These are phyloP conservation scores for Tetrahymena elliotti DNA, from an alignment of 73 alveolate species.

Conservation along the genomic window DNA sequence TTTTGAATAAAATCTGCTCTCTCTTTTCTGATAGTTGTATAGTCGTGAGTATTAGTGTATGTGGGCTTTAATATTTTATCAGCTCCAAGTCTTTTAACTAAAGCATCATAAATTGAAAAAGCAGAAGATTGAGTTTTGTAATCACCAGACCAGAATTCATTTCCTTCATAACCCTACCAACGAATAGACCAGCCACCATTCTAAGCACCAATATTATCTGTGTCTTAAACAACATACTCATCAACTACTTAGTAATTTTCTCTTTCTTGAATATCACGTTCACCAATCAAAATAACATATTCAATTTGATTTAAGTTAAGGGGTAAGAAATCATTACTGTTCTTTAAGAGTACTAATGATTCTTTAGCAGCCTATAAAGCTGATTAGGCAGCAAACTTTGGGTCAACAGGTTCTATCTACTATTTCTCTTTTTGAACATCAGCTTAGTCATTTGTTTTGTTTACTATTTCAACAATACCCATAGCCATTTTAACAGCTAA, in stretches of 20 bases:
- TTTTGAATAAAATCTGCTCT: slow-evolving; percentile 11
- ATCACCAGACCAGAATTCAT: slow-evolving; percentile 45
- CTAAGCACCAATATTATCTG: slow-evolving; percentile 47
- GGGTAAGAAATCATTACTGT: slow-evolving; percentile 9
- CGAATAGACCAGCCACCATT: slow-evolving; percentile 57
- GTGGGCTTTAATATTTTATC: neutral
- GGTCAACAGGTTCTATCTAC: neutral
- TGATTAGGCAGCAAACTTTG: neutral
- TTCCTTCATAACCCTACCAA: slow-evolving; percentile 53
- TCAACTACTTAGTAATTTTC: neutral
- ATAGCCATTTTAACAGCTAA: slow-evolving; percentile 31
- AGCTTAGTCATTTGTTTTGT: neutral
- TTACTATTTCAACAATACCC: slow-evolving; percentile 12
- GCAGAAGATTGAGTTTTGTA: slow-evolving; percentile 11
- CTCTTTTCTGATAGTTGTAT: neutral
- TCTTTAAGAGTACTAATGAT: slow-evolving; percentile 41
- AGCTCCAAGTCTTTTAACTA: slow-evolving; percentile 3
- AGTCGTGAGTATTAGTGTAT: neutral
- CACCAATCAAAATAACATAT: slow-evolving; percentile 42
- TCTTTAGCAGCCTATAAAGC: slow-evolving; percentile 38
- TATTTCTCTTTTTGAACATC: neutral
- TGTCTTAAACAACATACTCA: slow-evolving; percentile 22
- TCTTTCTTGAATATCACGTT: neutral
- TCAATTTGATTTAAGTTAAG: neutral
- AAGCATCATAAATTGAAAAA: slow-evolving; percentile 25